Evolutionary conservation across 768 basidiomycete species (phyloP).

Genomic region (Suillus occidentalis): DNA sequence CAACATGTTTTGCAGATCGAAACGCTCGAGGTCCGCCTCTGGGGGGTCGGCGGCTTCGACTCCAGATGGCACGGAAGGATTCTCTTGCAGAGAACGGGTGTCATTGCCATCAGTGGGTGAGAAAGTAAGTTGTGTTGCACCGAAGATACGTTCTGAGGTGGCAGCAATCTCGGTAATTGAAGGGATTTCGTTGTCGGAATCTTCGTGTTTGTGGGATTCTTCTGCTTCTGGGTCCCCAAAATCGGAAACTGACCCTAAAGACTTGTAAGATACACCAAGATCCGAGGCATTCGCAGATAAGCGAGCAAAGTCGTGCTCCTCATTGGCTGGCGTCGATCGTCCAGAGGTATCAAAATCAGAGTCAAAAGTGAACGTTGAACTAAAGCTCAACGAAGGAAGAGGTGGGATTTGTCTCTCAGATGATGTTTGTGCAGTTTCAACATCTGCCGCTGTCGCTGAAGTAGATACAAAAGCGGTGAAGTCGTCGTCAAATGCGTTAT

Average conservation of each 20-base stretch:
- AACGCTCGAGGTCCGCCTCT: conserved; percentile 44
- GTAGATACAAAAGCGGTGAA: conserved; percentile 76
- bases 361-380: conserved; percentile 30
- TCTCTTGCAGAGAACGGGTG: not conserved
- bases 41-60: conserved; percentile 26
- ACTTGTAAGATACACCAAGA: conserved; percentile 41
- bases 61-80: not conserved
- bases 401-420: conserved; percentile 10
- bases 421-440: conserved; percentile 1
- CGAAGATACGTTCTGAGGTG: conserved; percentile 53
- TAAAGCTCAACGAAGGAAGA: conserved; percentile 20
- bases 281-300: conserved; percentile 15
- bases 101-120: conserved; percentile 19
- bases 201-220: conserved; percentile 16
- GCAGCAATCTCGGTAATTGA: conserved; percentile 48
- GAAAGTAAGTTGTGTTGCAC: conserved; percentile 21
- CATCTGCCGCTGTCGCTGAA: conserved; percentile 25
- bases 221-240: conserved; percentile 46
- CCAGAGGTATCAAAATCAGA: conserved; percentile 18
- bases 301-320: conserved; percentile 20
- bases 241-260: conserved; percentile 61
- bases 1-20: conserved; percentile 65
- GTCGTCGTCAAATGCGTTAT: conserved; percentile 68
- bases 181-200: conserved; percentile 39
- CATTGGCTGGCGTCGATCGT: conserved; percentile 25